phyloP scores from a whole-genome alignment of 139 green algal genomes.

The Tetradesmus obliquus region DNA sequence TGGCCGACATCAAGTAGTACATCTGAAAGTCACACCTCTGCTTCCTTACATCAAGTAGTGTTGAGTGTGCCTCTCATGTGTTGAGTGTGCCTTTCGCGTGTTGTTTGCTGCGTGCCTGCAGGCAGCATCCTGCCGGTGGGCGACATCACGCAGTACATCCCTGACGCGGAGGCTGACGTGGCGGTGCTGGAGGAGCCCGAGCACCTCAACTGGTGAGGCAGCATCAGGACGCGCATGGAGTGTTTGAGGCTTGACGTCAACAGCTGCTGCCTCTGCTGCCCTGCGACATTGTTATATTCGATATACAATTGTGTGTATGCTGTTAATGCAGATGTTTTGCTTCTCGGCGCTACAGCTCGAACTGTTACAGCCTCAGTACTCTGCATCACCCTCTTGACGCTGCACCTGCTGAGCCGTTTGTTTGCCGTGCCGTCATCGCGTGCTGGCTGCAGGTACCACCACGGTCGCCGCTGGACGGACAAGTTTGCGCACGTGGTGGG shows the following conservation, averaged over 20 bases:
- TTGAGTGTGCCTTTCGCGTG: neutral
- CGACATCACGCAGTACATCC: constrained; percentile 95
- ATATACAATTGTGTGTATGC: neutral
- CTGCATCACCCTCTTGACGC: too few relatives aligned
- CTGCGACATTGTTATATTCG: neutral
- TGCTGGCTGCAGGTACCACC: constrained; percentile 84
- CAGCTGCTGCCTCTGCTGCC: constrained; percentile 34
- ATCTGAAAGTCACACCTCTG: too few relatives aligned
- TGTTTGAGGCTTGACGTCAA: neutral
- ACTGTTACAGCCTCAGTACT: too few relatives aligned
- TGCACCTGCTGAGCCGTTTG: too few relatives aligned
- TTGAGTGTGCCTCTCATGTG: neutral
- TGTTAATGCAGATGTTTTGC: too few relatives aligned
- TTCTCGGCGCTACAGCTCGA: too few relatives aligned
- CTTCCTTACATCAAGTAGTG: too few relatives aligned
- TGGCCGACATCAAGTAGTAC: too few relatives aligned
- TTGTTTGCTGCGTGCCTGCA: constrained; percentile 8
- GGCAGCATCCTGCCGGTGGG: constrained; percentile 96
- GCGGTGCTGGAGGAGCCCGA: constrained; percentile 99
- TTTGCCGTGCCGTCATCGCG: too few relatives aligned
- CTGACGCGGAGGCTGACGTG: constrained; percentile 94
- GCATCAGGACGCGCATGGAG: neutral
- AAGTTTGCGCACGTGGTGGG: constrained; percentile 98
- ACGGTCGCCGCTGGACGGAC: constrained; percentile 96
- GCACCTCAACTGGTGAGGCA: constrained; percentile 92